Base-by-base conservation (phyloP, 129 eudicot species). In the Solidago caesia region DNA sequence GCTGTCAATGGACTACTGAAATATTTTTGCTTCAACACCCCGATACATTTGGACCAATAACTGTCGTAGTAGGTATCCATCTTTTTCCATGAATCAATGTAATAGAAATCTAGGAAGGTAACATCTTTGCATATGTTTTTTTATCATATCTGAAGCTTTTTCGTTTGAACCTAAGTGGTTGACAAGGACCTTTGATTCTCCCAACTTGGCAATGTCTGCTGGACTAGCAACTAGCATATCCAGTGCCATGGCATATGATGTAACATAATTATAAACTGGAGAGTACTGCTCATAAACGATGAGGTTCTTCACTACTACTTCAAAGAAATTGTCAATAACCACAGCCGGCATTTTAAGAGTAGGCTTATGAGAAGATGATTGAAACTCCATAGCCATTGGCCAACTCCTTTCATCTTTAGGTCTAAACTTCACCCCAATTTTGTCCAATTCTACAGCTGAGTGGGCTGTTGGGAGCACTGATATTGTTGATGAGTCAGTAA, bases 121-220 rank as follows among this genome's bases (percentile, higher is more conserved):
- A 46, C 11, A 46, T 46, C 51, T 46, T 76, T 43, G 74, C 67
- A 67, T 39, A 76, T 25, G 5, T 9, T 43, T 5, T 5, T 76
- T 66, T 13, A 76, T 42, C 44, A 76, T 44, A 25, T 76, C 44
- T 25, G 15, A 14, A 39, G 57, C 67, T 5, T 76, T 29, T 26
- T 67, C 55, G 14, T 46, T 52, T n/a, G 73, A 52, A 7, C 58
- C 26, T 70, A 76, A 44, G 39, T 42, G 6, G 21, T 76, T 41
- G 12, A 21, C 11, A 27, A 66, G 3, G 21, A 76, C 74, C 12
- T 14, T 14, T 12, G 73, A 57, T 12, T 55, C 42, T 14, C 29
- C 73, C 71, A 76, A 70, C 80, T n/a, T n/a, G 44, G 3, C 53
- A 16, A 76, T 64, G 46, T 76, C 74, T 14, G 52, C 73, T 14